Percentiles rank a stretch among this genome's conserved stretches.
Evolutionary conservation across 179 eudicot genomes (phyloP).

Genomic region (Sideroxylon spinosum): DNA sequence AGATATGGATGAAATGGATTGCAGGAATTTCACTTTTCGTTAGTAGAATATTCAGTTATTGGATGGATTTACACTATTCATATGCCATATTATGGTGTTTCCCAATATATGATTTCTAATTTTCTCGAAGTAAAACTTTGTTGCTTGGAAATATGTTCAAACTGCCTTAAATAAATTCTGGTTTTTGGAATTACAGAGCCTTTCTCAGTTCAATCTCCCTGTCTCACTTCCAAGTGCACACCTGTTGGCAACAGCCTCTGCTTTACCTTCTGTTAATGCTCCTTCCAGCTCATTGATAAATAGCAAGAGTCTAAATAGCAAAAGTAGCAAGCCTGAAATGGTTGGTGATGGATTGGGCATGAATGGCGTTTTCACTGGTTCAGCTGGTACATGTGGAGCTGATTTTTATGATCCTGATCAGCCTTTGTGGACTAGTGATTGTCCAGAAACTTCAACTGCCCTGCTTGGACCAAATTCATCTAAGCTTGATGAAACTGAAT

Average conservation of each 20-base stretch:
- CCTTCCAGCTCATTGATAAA: slow-evolving; percentile 46
- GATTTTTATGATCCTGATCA: slow-evolving; percentile 97
- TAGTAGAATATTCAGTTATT: background rate
- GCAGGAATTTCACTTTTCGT: background rate
- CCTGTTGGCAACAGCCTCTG: slow-evolving; percentile 47
- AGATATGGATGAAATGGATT: background rate
- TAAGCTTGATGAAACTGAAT: slow-evolving; percentile 37
- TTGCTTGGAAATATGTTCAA: slow-evolving; percentile 6
- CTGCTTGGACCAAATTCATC: slow-evolving; percentile 39
- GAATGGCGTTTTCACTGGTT: slow-evolving; percentile 39
- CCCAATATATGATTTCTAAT: background rate
- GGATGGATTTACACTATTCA: background rate
- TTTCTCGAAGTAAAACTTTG: background rate
- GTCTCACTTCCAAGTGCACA: slow-evolving; percentile 71
- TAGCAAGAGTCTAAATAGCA: slow-evolving; percentile 40
- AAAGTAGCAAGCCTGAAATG: slow-evolving; percentile 42
- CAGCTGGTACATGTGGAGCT: slow-evolving; percentile 45
- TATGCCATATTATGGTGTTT: background rate
- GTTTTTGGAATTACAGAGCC: slow-evolving; percentile 58
- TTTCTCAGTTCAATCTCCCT: slow-evolving; percentile 96
- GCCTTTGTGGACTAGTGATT: slow-evolving; percentile 69
- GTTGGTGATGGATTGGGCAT: slow-evolving; percentile 41
- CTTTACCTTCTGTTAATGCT: slow-evolving; percentile 47
- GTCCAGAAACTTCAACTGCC: slow-evolving; percentile 45
- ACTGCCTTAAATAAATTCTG: slow-evolving; percentile 7